These are phyloP conservation scores for Cetraspora pellucida DNA, from an alignment of 192 early-diverging fungal species.

Conservation along the genomic window DNA sequence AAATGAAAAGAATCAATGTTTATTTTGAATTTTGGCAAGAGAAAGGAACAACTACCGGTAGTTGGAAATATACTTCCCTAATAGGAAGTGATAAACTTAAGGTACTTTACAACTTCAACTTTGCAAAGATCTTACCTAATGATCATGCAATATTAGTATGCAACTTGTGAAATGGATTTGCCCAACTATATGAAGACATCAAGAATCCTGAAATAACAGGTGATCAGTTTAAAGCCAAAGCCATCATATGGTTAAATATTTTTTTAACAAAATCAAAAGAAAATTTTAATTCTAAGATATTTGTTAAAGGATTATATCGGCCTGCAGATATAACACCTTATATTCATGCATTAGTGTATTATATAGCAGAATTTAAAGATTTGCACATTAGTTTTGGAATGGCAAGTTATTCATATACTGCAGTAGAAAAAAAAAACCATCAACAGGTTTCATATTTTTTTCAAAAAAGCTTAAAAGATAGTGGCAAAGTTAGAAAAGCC, in stretches of 20 bases:
- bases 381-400: background rate
- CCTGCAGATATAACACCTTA: background rate
- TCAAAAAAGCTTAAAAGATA: background rate
- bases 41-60: background rate
- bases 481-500: background rate
- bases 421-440: background rate
- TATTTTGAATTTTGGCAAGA: background rate
- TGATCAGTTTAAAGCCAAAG: background rate
- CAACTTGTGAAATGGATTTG: background rate
- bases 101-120: background rate
- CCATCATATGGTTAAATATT: background rate
- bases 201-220: too few species aligned
- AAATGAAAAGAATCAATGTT: too few species aligned
- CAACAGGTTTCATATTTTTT: background rate
- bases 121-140: background rate
- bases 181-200: background rate
- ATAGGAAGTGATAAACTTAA: background rate
- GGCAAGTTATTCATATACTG: background rate
- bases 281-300: background rate
- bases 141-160: background rate
- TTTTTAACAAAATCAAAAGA: background rate
- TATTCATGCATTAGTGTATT: background rate
- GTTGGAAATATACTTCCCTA: background rate
- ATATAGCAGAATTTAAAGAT: background rate
- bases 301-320: background rate